These are phyloP conservation scores for Penicillium hesseltinei DNA, from an alignment of 2,329 filamentous ascomycete species.

Conservation along the genomic window DNA sequence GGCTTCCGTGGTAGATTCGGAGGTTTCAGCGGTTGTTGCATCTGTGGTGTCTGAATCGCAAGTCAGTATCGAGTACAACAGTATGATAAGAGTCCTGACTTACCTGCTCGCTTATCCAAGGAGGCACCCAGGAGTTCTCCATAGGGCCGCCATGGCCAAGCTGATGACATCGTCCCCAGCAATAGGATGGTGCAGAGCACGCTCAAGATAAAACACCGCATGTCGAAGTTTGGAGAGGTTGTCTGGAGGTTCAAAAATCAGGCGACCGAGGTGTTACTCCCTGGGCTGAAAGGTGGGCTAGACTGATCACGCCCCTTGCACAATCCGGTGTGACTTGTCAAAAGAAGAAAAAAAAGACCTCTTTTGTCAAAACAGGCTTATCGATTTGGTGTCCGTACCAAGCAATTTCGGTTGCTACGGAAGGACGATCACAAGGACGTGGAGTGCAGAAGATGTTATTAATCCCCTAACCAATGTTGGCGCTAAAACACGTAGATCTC, in stretches of 20 bases:
- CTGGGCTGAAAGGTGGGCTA: neutral
- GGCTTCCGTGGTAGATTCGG: slow-evolving; percentile 14
- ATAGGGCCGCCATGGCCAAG: slow-evolving; percentile 27
- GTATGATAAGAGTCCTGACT: neutral
- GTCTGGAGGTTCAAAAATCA: neutral
- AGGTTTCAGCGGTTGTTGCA: slow-evolving; percentile 10
- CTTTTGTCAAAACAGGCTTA: neutral
- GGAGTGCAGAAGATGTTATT: slow-evolving; percentile 14
- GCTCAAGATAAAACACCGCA: slow-evolving; percentile 35
- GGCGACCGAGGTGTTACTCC: slow-evolving; percentile 4
- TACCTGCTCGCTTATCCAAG: slow-evolving; percentile 30
- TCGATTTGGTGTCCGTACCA: neutral
- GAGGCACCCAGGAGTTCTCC: slow-evolving; percentile 20
- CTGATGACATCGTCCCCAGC: slow-evolving; percentile 31
- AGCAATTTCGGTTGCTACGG: slow-evolving; percentile 3
- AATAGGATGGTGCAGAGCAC: slow-evolving; percentile 36
- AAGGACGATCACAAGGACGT: slow-evolving; percentile 6
- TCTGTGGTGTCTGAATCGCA: slow-evolving; percentile 19
- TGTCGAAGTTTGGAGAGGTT: slow-evolving; percentile 21
- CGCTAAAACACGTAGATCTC: slow-evolving; percentile 20
- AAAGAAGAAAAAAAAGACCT: neutral
- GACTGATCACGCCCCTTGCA: slow-evolving; percentile 2
- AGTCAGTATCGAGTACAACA: slow-evolving; percentile 7
- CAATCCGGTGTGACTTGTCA: neutral
- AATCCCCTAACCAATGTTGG: slow-evolving; percentile 12